Conservation (phyloP, 2,329 filamentous ascomycete genomes). For the Tolypocladium paradoxum region DNA sequence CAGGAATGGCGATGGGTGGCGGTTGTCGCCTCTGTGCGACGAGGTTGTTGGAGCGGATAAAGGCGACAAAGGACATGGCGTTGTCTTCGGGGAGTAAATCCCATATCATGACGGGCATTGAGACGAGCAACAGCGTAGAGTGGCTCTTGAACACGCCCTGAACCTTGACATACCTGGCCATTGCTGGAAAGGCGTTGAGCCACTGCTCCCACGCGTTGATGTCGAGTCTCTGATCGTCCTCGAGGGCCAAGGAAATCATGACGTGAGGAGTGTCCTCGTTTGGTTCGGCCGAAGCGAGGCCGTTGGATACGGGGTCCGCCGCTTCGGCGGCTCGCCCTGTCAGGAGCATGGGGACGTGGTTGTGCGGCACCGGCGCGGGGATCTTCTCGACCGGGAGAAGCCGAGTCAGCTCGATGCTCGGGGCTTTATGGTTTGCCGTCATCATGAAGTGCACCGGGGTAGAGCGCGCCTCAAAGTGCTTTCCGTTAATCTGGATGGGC, state of each 20-base stretch:
- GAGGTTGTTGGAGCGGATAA: conserved; percentile 48
- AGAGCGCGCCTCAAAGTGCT: conserved; percentile 45
- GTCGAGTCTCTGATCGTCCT: conserved; percentile 45
- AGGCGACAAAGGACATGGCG: conserved; percentile 47
- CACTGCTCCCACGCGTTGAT: conserved; percentile 50
- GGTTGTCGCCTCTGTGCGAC: conserved; percentile 19
- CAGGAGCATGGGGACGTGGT: conserved; percentile 9
- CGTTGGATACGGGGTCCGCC: conserved; percentile 10
- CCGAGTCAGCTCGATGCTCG: conserved; percentile 44
- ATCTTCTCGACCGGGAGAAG: conserved; percentile 13
- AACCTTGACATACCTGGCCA: conserved; percentile 50
- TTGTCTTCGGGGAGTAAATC: conserved; percentile 46
- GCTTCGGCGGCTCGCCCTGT: conserved; percentile 16
- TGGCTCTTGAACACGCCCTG: conserved; percentile 52
- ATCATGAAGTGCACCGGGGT: conserved; percentile 54
- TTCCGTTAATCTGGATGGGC: conserved; percentile 46
- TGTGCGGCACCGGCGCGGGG: conserved; percentile 13
- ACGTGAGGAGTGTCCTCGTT: conserved; percentile 48
- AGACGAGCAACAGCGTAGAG: conserved; percentile 46
- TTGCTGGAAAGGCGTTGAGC: conserved; percentile 42
- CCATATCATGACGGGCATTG: conserved; percentile 49
- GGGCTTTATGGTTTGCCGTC: conserved; percentile 47
- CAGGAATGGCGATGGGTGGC: conserved; percentile 11
- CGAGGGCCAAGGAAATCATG: conserved; percentile 48
- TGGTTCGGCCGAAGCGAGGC: conserved; percentile 29